These are phyloP conservation scores for Microbotryum lychnidis-dioicae DNA, from an alignment of 1,284 basidiomycete genomes.

Conservation along the genomic window DNA sequence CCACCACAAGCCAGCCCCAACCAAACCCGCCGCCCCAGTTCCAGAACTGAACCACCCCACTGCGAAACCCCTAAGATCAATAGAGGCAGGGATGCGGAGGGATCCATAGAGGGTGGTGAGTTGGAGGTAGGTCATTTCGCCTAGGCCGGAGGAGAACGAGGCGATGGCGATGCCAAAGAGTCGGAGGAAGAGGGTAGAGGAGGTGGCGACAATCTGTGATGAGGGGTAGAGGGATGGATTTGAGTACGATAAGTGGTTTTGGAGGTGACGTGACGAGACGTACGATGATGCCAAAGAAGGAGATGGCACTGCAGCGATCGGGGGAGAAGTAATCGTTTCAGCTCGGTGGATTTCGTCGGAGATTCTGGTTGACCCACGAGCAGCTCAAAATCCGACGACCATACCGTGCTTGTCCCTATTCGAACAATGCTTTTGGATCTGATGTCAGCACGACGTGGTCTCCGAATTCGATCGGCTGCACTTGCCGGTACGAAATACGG, in stretches of 20 bases:
- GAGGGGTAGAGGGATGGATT: constrained; percentile 25
- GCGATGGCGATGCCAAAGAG: constrained; percentile 81
- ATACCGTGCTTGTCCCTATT: constrained; percentile 64
- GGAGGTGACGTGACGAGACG: not conserved
- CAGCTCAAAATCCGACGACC: constrained; percentile 65
- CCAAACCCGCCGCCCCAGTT: constrained; percentile 87
- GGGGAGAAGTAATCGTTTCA: not conserved
- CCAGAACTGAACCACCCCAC: constrained; percentile 50
- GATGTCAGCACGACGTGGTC: not conserved
- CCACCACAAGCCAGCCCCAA: constrained; percentile 94
- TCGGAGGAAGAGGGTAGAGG: constrained; percentile 59
- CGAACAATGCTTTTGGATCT: too few species aligned
- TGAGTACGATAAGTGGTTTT: not conserved
- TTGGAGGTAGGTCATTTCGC: constrained; percentile 91
- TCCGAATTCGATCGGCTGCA: too few species aligned
- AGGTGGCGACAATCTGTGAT: constrained; percentile 67
- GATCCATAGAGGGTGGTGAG: constrained; percentile 55
- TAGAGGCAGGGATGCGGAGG: constrained; percentile 1
- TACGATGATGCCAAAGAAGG: constrained; percentile 73
- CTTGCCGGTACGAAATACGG: constrained; percentile 65
- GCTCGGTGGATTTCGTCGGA: too few species aligned
- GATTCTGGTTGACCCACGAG: constrained; percentile 10
- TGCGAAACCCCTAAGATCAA: constrained; percentile 33
- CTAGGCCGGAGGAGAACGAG: constrained; percentile 84
- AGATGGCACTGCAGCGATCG: constrained; percentile 48